Base-by-base conservation (phyloP, 257 asterid genomes). In the Capsicum baccatum region DNA sequence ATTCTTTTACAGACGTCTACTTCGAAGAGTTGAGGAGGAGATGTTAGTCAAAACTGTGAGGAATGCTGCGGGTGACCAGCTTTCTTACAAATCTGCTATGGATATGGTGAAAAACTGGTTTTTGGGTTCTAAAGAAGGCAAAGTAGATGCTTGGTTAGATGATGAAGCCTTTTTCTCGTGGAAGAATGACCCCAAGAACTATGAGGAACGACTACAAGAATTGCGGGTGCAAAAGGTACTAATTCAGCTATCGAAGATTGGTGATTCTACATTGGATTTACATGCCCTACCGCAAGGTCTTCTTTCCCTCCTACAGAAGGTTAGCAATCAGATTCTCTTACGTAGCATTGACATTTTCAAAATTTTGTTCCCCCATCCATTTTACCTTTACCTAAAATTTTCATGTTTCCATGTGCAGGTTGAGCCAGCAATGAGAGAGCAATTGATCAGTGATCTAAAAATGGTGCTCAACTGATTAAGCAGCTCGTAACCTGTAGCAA, bases 211-310 rank as follows among this genome's bases (percentile, higher is more conserved):
- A 87, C 86, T 95, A 3, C 93, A 95, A 76, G 97, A 91, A 14
- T 83, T 95, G 79, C 93, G 94, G 0, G 89, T 88, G 57, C 93
- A 91, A 42, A 95, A 91, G 74, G 90, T 93, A 87, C 84, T 90
- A 87, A 87, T 84, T 60, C 98, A 92, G 84, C 87, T 97, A 74
- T 90, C 94, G 73, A 88, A 85, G 83, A 87, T 95, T 26, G 93
- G 97, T 64, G 93, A 92, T 86, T 95, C 99, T 3, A 55, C 92
- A 8, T 71, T 82, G 91, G 98, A 95, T 91, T 70, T 93, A 83
- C 88, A 80, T 82, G 98, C 95, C 42, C 88, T 95, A 74, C 97
- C 98, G 70, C 97, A 87, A 84, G 98, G 96, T 67, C 94, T 97
- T 70, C 90, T 90, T 56, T 92, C 94, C 83, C 90, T 97, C 87